Evolutionary conservation across 2,329 filamentous ascomycete genomes (phyloP).

Genomic region (Biscogniauxia sp.): DNA sequence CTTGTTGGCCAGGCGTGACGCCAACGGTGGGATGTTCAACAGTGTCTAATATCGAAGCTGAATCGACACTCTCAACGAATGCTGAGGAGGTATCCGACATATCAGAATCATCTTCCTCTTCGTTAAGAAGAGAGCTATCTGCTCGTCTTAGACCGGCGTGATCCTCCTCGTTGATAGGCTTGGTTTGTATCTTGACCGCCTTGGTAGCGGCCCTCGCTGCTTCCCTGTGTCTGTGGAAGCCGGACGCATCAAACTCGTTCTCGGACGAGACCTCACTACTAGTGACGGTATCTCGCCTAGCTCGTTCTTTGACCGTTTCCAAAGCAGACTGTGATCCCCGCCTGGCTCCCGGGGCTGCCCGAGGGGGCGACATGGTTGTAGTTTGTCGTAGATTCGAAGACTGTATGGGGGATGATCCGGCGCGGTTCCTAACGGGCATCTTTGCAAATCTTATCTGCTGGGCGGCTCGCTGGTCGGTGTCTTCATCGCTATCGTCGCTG

Average conservation of each 20-base stretch:
- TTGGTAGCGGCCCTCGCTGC: conserved; percentile 57
- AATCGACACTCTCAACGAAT: conserved; percentile 67
- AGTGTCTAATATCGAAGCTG: conserved; percentile 66
- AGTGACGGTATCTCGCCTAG: conserved; percentile 72
- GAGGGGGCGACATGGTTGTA: conserved; percentile 46
- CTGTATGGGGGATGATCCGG: conserved; percentile 84
- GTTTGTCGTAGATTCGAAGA: conserved; percentile 60
- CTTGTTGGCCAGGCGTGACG: conserved; percentile 52
- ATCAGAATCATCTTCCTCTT: conserved; percentile 60
- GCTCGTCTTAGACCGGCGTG: conserved; percentile 41
- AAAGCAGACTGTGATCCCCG: conserved; percentile 71
- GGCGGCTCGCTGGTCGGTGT: conserved; percentile 68
- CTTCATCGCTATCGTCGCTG: conserved; percentile 81
- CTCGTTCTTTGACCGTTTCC: conserved; percentile 67
- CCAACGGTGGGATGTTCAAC: conserved; percentile 58
- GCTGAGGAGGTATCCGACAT: conserved; percentile 62
- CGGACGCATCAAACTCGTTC: conserved; percentile 69
- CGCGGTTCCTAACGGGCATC: conserved; percentile 83
- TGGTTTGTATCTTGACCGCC: conserved; percentile 50
- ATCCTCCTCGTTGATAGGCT: conserved; percentile 49
- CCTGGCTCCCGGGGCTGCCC: conserved; percentile 45
- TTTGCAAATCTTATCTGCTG: conserved; percentile 96
- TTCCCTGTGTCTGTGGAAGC: conserved; percentile 62
- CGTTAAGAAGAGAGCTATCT: conserved; percentile 52
- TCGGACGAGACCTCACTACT: conserved; percentile 83